These are phyloP conservation scores for Paulownia fortunei DNA, from an alignment of 257 asterid genomes.

Conservation along the genomic window DNA sequence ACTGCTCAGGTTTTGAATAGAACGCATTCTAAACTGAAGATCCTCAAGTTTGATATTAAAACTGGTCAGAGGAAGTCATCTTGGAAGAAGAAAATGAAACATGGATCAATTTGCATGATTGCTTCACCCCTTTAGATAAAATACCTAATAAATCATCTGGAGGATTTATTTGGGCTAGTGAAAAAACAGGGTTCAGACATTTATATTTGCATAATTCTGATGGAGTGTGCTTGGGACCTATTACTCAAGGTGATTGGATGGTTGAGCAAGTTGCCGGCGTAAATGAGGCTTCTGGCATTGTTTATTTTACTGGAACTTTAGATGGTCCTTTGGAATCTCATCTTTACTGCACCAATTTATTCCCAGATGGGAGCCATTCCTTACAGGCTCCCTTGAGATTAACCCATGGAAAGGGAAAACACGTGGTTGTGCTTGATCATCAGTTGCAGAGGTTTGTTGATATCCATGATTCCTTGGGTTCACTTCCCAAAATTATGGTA, in stretches of 20 bases:
- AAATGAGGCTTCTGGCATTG: conserved; percentile 74
- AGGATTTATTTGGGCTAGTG: conserved; percentile 95
- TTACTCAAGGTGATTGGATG: conserved; percentile 93
- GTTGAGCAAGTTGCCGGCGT: conserved; percentile 91
- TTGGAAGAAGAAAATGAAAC: conserved; percentile 78
- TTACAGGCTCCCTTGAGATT: conserved; percentile 60
- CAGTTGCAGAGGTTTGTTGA: conserved; percentile 82
- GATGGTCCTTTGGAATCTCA: conserved; percentile 89
- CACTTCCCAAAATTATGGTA: conserved; percentile 74
- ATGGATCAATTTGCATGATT: conserved; percentile 91
- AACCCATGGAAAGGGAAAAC: conserved; percentile 83
- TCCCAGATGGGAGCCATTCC: conserved; percentile 44
- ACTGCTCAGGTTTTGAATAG: conserved; percentile 87
- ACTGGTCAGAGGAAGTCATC: conserved; percentile 72
- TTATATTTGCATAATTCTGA: conserved; percentile 69
- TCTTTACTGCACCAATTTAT: conserved; percentile 67
- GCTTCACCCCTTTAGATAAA: conserved; percentile 80
- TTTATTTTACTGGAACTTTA: conserved; percentile 78
- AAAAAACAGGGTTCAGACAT: conserved; percentile 86
- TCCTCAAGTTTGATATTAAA: conserved; percentile 76
- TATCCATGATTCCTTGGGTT: conserved; percentile 68
- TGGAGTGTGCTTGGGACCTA: conserved; percentile 80
- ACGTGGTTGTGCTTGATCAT: conserved; percentile 84
- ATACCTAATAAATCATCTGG: conserved; percentile 56
- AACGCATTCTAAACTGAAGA: conserved; percentile 72